Base-by-base conservation (phyloP, 371 early-diverging fungal genomes). In the Coemansia sp. region DNA sequence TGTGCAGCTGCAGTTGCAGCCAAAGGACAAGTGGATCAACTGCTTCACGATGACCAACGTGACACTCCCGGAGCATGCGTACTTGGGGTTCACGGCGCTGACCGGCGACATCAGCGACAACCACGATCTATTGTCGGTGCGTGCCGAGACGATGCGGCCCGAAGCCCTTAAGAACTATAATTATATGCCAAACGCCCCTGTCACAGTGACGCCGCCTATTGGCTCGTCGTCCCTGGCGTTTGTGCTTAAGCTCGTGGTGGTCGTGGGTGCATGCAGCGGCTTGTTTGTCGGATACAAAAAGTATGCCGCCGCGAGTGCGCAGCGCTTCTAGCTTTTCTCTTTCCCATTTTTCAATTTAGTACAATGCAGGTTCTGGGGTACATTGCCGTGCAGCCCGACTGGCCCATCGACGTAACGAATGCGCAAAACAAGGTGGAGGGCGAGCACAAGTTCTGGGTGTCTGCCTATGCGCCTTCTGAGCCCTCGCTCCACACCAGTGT, bases 71-170 rank as follows among this genome's bases (percentile, higher is more conserved):
- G 66, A 80, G 2, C 73, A 82, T 56, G 83, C 87, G 15, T 96
- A 92, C 79, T 82, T 97, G 19, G 96, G 96, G 9, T 97, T 96
- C 82, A 85, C 91, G 48, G 92, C 96, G 6, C 86, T 87, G 48
- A 98, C 98, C 0, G 98, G 98, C 62, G 95, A 93, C 60, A 88
- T 95, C 32, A 84, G 87, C 40, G 94, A 94, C 72, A 88, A 89
- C 72, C 77, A 76, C 52, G 77, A 76, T 44, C 23, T 76, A n/a
- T 17, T 76, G 40, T 61, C 61, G 1, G 72, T 76, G 15, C 65
- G 59, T 13, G 71, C 72, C 11, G 77, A 76, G 57, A 71, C 77
- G 1, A 61, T 76, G 61, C 63, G 75, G 19, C 26, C 75, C 1
- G 72, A 76, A 52, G 77, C 69, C 0, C 68, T 71, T 51, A 71